These are phyloP conservation scores for Fagopyrum tataricum DNA, from an alignment of 148 eudicot genomes.

Conservation along the genomic window DNA sequence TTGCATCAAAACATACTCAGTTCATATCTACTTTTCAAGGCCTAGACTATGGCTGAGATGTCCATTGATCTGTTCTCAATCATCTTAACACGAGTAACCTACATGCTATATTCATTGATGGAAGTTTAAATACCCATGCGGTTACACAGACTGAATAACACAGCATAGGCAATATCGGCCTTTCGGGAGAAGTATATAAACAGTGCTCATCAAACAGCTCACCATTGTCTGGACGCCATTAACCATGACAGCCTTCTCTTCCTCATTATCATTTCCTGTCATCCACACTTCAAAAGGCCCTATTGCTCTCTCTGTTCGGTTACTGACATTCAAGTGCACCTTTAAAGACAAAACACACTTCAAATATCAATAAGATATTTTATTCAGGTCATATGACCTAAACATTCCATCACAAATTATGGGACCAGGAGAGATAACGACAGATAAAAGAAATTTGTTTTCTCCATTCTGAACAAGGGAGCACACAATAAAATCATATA, in stretches of 20 bases:
- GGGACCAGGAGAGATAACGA: not conserved
- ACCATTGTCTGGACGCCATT: slow-evolving; percentile 87
- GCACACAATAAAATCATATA: not conserved
- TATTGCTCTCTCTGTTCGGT: slow-evolving; percentile 71
- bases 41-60: not conserved
- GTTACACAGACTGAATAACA: not conserved
- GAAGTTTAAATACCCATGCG: not conserved
- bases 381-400: not conserved
- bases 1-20: not conserved
- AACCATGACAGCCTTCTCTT: slow-evolving; percentile 74
- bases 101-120: not conserved
- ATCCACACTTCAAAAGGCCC: slow-evolving; percentile 92
- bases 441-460: not conserved
- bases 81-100: not conserved
- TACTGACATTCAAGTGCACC: slow-evolving; percentile 70
- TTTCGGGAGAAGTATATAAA: not conserved
- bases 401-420: not conserved
- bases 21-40: not conserved
- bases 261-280: slow-evolving; percentile 51
- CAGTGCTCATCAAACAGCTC: slow-evolving; percentile 12
- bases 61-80: not conserved
- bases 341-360: slow-evolving; percentile 22
- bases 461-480: not conserved
- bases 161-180: not conserved
- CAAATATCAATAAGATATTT: not conserved